Base-by-base conservation (phyloP, 2,329 filamentous ascomycete species). In the Grosmannia huntii region DNA sequence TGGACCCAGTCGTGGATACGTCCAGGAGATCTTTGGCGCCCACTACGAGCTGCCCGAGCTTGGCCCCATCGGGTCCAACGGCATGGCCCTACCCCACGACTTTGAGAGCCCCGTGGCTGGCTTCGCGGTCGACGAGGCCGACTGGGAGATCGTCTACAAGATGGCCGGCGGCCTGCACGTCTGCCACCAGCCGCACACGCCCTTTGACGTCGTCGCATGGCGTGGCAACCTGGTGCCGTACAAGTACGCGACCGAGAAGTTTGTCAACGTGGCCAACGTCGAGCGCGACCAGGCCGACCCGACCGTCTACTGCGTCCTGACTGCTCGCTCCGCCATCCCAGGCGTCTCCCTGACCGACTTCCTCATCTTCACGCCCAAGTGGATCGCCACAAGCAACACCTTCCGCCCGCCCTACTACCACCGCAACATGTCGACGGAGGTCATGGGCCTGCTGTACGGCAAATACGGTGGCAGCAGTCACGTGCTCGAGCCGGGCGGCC, bases 381-480 rank as follows among this genome's bases (percentile, higher is more conserved):
- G 84, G 84, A 75, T 83, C 16, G 80, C 85, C 1, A 76, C 79
- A 0, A 77, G 79, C 53, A 76, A 77, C 59, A 85, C 83, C 0
- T 86, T 84, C 70, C 76, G 83, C 0, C 81, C 81, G 1, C 83
- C 84, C 0, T 86, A 83, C 69, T 87, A 85, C 67, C 83, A 86
- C 66, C 75, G 81, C 52, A 83, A 83, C 66, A 76, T 75, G 46
- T 79, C 79, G 33, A 76, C 76, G 0, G 80, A 83, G 64, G 72
- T 82, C 58, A 80, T 81, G 77, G 78, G 78, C 1, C 69, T 81
- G 25, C 73, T 79, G 46, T 71, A 69, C 12, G 71, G 72, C 16
- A 41, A 66, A 41, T 71, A 65, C 0, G 68, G 67, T 4, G 66
- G 65, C 60, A 66, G 65, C 55, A 61, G 66, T 50, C 60, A 62